Evolutionary conservation across 768 basidiomycete genomes (phyloP).

Genomic region (Paxillus rubicundulus): DNA sequence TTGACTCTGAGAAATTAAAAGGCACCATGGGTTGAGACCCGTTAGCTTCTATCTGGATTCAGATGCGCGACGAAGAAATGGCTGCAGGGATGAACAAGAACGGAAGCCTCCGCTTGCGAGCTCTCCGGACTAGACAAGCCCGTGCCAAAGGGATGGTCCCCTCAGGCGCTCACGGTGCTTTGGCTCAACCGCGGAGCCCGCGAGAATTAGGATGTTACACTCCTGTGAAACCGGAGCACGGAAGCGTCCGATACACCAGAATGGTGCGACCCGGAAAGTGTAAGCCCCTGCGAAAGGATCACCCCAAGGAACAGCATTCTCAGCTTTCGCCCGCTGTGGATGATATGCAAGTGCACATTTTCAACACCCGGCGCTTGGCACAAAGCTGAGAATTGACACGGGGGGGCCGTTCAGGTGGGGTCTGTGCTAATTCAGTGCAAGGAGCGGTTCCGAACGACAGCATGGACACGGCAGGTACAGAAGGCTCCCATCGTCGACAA

Average conservation of each 20-base stretch:
- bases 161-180: conserved; percentile 1
- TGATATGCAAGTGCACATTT: conserved; percentile 2
- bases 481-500: conserved; percentile 3
- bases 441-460: neutral
- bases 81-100: conserved; percentile 1
- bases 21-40: neutral
- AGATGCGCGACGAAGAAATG: conserved; percentile 1
- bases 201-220: conserved; percentile 11
- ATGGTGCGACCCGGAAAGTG: conserved; percentile 4
- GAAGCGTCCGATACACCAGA: conserved; percentile 10
- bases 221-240: conserved; percentile 4
- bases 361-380: conserved; percentile 1
- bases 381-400: conserved; percentile 9
- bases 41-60: conserved; percentile 20
- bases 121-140: conserved; percentile 6
- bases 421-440: conserved; percentile 7
- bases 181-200: conserved; percentile 7
- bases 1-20: conserved; percentile 54
- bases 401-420: conserved; percentile 15
- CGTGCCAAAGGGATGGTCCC: conserved; percentile 7
- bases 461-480: neutral
- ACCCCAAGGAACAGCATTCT: conserved; percentile 4
- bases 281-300: conserved; percentile 9
- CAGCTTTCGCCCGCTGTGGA: neutral
- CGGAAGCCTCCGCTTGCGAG: conserved; percentile 2